A percentile compares a stretch with the other conserved stretches of the same genome.
These are phyloP conservation scores for Agrostemma githago DNA, from an alignment of 148 eudicot species.

Conservation along the genomic window DNA sequence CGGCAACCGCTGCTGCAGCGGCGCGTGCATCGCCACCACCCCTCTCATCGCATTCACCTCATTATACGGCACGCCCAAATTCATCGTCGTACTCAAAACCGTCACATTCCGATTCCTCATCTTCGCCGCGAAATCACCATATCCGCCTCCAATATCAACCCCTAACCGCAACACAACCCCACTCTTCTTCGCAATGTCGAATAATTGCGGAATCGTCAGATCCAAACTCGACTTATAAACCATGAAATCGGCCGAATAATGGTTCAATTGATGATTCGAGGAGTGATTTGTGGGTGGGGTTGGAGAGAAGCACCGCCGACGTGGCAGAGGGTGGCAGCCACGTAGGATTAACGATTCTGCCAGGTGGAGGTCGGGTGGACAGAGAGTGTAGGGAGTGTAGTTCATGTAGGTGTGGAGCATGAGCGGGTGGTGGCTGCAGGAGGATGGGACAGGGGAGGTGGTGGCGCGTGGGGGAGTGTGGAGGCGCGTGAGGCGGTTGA, in stretches of 20 bases:
- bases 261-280: too few species aligned
- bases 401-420: conserved; percentile 75
- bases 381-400: conserved; percentile 52
- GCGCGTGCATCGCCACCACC: conserved; percentile 66
- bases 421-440: conserved; percentile 55
- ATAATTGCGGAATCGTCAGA: conserved; percentile 57
- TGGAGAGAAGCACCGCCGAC: conserved; percentile 60
- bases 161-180: conserved; percentile 45
- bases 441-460: conserved; percentile 58
- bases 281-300: conserved; percentile 11
- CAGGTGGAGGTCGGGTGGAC: conserved; percentile 44
- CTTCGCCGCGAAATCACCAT: conserved; percentile 62
- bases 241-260: conserved; percentile 27
- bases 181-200: conserved; percentile 31
- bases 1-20: conserved; percentile 80
- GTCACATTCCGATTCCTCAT: conserved; percentile 69
- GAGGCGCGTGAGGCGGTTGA: conserved; percentile 83
- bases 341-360: conserved; percentile 72
- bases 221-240: conserved; percentile 55
- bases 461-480: conserved; percentile 30
- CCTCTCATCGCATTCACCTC: conserved; percentile 74
- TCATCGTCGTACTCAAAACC: conserved; percentile 66
- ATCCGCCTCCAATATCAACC: conserved; percentile 73
- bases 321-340: conserved; percentile 87
- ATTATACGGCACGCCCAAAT: conserved; percentile 61